A percentile compares a stretch with the other conserved stretches of the same genome.
Evolutionary conservation across 495 filamentous ascomycete species (phyloP).

Genomic region (Hypoxylon lienhwacheense): DNA sequence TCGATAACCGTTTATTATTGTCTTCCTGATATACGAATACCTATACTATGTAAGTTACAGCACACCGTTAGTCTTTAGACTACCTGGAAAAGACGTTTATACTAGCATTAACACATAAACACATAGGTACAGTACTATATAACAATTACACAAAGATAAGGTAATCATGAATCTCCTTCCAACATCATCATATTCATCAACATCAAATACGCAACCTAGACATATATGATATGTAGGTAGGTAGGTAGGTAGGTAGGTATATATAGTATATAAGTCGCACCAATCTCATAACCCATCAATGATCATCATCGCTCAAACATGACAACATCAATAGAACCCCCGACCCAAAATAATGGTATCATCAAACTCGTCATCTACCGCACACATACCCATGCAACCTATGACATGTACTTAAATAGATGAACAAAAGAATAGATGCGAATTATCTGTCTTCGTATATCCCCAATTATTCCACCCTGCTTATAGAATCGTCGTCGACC

Average conservation of each 20-base stretch:
- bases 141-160: too few species aligned
- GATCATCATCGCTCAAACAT: background rate
- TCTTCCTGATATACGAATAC: too few species aligned
- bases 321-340: too few species aligned
- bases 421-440: too few species aligned
- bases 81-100: too few species aligned
- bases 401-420: background rate
- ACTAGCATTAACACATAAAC: background rate
- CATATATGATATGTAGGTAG: too few species aligned
- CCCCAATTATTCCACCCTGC: too few species aligned
- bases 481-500: too few species aligned
- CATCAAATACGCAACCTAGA: background rate
- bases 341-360: conserved; percentile 19
- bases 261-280: background rate
- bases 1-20: too few species aligned
- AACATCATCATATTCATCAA: conserved; percentile 3
- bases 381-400: conserved; percentile 5
- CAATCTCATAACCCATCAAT: background rate
- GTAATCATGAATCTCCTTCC: background rate
- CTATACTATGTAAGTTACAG: too few species aligned
- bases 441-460: too few species aligned
- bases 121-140: background rate
- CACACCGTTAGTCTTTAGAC: too few species aligned
- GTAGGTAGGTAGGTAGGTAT: background rate
- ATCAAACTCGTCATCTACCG: conserved; percentile 3